phyloP scores from a whole-genome alignment of 2,329 filamentous ascomycete species.

The Venturia carpophila region DNA sequence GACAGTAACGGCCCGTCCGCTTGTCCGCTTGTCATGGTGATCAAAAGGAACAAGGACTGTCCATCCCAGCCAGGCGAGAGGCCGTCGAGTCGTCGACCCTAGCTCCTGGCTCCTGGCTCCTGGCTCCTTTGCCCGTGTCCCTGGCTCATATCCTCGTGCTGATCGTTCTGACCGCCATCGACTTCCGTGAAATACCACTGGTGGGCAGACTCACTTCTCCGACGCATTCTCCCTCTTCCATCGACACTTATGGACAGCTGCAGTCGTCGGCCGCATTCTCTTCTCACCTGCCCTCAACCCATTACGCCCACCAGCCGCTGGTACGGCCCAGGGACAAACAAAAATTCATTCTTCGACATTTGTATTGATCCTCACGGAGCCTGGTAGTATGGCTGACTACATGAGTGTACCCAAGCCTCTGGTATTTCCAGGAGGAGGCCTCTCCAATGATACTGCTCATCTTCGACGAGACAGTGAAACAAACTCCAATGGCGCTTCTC shows the following conservation, averaged over 20 bases:
- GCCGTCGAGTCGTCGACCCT: not conserved
- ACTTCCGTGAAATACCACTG: slow-evolving; percentile 8
- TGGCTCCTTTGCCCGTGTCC: slow-evolving; percentile 2
- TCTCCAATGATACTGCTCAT: not conserved
- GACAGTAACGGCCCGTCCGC: slow-evolving; percentile 5
- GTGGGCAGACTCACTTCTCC: not conserved
- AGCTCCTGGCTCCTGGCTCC: not conserved
- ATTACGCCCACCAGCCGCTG: slow-evolving; percentile 4
- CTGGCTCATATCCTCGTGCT: not conserved
- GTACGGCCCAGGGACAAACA: not conserved
- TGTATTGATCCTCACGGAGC: not conserved
- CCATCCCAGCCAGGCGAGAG: not conserved
- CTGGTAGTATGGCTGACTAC: slow-evolving; percentile 4
- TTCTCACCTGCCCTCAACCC: not conserved
- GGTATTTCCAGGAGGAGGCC: slow-evolving; percentile 5
- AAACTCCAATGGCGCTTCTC: not conserved
- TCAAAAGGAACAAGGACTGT: not conserved
- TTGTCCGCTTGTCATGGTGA: not conserved
- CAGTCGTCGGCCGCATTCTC: not conserved
- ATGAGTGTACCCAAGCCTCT: not conserved
- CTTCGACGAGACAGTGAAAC: slow-evolving; percentile 5
- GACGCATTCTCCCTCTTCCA: not conserved
- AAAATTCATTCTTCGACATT: not conserved
- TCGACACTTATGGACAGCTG: slow-evolving; percentile 11
- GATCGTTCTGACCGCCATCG: slow-evolving; percentile 9